A percentile compares a stretch with the other conserved stretches of the same genome.
Evolutionary conservation across 2,329 filamentous ascomycete genomes (phyloP).

Genomic region (Monascus ruber): DNA sequence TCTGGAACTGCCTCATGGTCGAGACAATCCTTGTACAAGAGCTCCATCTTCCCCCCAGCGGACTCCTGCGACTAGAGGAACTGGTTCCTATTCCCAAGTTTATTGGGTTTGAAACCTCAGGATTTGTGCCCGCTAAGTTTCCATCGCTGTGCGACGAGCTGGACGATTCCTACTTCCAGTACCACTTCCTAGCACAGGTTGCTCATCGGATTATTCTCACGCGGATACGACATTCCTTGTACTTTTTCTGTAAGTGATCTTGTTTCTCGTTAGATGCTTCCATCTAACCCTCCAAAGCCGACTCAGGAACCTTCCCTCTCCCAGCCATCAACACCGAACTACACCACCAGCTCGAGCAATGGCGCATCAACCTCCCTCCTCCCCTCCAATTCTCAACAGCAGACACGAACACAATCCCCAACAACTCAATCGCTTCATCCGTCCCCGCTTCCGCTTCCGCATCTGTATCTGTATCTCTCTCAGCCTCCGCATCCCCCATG

Average conservation of each 20-base stretch:
- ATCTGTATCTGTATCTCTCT: constrained; percentile 10
- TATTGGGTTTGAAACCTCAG: constrained; percentile 31
- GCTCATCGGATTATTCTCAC: constrained; percentile 46
- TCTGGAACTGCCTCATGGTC: constrained; percentile 46
- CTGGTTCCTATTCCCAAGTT: constrained; percentile 45
- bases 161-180: constrained; percentile 45
- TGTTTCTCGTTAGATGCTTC: constrained; percentile 1
- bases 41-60: constrained; percentile 40
- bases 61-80: constrained; percentile 41
- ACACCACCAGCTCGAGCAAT: constrained; percentile 45
- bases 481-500: constrained; percentile 9
- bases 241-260: constrained; percentile 32
- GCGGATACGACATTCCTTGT: constrained; percentile 40
- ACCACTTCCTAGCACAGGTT: constrained; percentile 46
- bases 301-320: constrained; percentile 35
- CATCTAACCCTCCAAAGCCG: constrained; percentile 13
- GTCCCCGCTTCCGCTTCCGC: constrained; percentile 11
- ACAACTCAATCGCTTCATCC: background rate
- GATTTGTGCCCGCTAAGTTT: constrained; percentile 20
- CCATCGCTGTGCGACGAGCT: constrained; percentile 25
- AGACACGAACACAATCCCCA: background rate
- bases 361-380: constrained; percentile 41
- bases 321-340: constrained; percentile 41
- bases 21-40: constrained; percentile 46
- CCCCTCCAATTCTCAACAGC: constrained; percentile 33